Base-by-base conservation (phyloP, 257 asterid species). In the Solanum stenotomum region DNA sequence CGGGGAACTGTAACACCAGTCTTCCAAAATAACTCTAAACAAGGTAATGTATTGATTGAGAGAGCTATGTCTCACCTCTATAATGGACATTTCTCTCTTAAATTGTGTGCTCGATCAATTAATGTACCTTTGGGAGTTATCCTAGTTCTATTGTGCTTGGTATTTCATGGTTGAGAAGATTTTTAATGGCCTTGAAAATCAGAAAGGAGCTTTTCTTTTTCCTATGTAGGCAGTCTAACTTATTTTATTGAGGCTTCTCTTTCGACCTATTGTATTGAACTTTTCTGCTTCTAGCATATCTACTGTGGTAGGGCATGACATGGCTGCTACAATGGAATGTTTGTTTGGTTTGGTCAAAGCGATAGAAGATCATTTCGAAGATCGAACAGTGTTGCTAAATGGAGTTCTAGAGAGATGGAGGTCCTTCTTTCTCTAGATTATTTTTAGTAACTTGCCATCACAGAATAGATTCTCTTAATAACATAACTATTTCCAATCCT, bases 1-100 rank as follows among this genome's bases (percentile, higher is more conserved):
- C 71, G 89, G 38, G 90, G 85, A 85, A 88, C 49, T 74, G 90
- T 34, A 72, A 86, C 33, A 79, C 89, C 88, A 87, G 72, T 76
- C 78, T 87, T 86, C 63, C 89, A 78, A 49, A 88, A 84, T 87
- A 77, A 63, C 91, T 49, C 70, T 29, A 34, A 89, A 79, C 89
- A 63, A 49, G 56, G 65, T 88, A 44, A 74, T 16, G 20, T 49
- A 37, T 81, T 8, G 8, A 46, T 77, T 11, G 61, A 77, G 29
- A 81, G 70, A 46, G 42, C 70, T 81, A 81, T 29, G 20, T 49
- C 29, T 81, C 42, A 81, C 40, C 68, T 29, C 67, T 46, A 81
- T 81, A 81, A 46, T 81, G 85, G 59, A 13, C 35, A 38, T 77
- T 40, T 77, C 23, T 77, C 35, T 40, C 61, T 37, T n/a, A 77